phyloP scores from a whole-genome alignment of 1,284 basidiomycete genomes.

The Ustilago curta region DNA sequence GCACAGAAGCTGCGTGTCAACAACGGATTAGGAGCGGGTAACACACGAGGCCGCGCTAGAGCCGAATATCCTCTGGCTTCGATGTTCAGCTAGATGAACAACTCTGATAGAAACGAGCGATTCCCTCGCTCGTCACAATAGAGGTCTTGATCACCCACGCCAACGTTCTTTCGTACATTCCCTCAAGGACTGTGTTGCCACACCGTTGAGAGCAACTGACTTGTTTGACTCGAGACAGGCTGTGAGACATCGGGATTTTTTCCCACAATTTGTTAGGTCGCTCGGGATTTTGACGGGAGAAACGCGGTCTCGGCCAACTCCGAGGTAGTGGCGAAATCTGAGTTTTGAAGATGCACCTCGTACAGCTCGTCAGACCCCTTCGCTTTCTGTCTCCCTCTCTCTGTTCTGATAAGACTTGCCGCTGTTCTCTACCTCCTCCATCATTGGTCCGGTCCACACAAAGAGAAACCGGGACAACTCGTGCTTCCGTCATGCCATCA shows the following conservation, averaged over 20 bases:
- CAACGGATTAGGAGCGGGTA: conserved; percentile 34
- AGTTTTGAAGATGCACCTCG: conserved; percentile 13
- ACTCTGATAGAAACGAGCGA: not conserved
- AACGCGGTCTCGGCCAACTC: conserved; percentile 28
- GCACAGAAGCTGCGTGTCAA: conserved; percentile 35
- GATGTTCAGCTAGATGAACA: conserved; percentile 27
- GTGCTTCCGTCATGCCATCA: conserved; percentile 1
- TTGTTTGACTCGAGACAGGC: not conserved
- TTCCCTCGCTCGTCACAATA: not conserved
- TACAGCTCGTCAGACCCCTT: not conserved
- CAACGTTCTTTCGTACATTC: not conserved
- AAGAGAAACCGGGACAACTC: not conserved
- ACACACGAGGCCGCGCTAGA: conserved; percentile 29
- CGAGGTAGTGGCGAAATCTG: conserved; percentile 24
- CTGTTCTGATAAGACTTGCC: conserved; percentile 1
- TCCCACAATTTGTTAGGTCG: conserved; percentile 14
- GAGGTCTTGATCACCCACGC: conserved; percentile 2
- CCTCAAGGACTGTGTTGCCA: too few species aligned
- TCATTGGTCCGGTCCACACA: not conserved
- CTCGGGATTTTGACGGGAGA: not conserved
- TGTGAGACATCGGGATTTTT: not conserved
- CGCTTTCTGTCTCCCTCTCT: not conserved
- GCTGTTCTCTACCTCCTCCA: not conserved
- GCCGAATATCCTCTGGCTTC: conserved; percentile 48
- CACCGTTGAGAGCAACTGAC: not conserved